A percentile compares a stretch with the other conserved stretches of the same genome.
These are phyloP conservation scores for Hypoxylon sp. DNA, from an alignment of 2,329 filamentous ascomycete genomes.

Conservation along the genomic window DNA sequence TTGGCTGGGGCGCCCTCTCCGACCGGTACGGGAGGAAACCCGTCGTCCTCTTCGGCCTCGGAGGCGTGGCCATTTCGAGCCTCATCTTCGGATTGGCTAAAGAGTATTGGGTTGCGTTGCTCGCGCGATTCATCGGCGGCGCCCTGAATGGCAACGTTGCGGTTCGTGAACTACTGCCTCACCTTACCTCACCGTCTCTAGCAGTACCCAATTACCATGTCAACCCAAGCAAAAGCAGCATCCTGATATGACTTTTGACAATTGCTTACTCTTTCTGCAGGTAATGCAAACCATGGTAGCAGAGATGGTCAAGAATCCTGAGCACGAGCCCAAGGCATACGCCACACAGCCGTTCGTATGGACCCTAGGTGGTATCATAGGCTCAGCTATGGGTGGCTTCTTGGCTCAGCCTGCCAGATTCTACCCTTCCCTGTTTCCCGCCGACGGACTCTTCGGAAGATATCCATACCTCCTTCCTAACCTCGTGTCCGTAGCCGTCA, in stretches of 20 bases:
- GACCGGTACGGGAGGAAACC: conserved; percentile 52
- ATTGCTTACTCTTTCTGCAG: conserved; percentile 23
- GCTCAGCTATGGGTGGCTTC: conserved; percentile 50
- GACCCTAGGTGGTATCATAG: conserved; percentile 49
- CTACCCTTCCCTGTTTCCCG: conserved; percentile 48
- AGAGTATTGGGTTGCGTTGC: conserved; percentile 53
- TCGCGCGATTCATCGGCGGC: conserved; percentile 52
- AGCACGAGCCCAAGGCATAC: conserved; percentile 51
- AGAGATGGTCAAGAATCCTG: conserved; percentile 52
- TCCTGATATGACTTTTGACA: background rate
- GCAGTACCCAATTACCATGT: background rate
- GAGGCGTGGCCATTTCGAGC: conserved; percentile 50
- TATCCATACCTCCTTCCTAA: conserved; percentile 79
- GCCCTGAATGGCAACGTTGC: conserved; percentile 52
- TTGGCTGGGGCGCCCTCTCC: conserved; percentile 53
- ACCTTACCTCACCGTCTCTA: too few species aligned
- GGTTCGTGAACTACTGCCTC: conserved; percentile 35
- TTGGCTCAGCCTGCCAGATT: conserved; percentile 48
- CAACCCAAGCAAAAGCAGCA: background rate
- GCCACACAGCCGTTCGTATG: conserved; percentile 50
- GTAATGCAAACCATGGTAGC: conserved; percentile 54
- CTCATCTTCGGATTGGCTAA: conserved; percentile 53
- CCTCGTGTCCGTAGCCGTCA: conserved; percentile 66
- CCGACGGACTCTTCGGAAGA: conserved; percentile 58
- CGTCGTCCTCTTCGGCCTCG: conserved; percentile 48